These are phyloP conservation scores for Hanseniaspora meyeri DNA, from an alignment of 805 yeast genomes.

Conservation along the genomic window DNA sequence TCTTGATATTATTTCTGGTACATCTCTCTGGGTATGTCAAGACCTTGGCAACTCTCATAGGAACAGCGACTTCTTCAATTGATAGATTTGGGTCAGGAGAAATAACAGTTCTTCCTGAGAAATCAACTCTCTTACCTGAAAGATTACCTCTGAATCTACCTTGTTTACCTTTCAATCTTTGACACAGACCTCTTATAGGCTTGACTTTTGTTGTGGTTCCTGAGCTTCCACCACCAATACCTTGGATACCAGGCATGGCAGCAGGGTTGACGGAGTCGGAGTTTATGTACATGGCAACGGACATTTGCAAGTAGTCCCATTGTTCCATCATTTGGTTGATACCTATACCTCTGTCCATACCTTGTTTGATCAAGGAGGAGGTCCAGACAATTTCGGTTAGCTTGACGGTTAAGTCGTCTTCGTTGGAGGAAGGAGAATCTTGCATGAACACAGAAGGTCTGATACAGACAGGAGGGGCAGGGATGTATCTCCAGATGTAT, in stretches of 20 bases:
- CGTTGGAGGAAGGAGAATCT: slow-evolving; percentile 79
- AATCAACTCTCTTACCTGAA: slow-evolving; percentile 97
- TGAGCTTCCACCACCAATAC: slow-evolving; percentile 33
- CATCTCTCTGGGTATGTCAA: slow-evolving; percentile 93
- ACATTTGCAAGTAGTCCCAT: slow-evolving; percentile 93
- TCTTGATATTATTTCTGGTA: slow-evolving; percentile 71
- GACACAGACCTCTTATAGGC: slow-evolving; percentile 88
- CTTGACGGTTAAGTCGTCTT: slow-evolving; percentile 93
- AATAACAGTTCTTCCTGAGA: slow-evolving; percentile 94
- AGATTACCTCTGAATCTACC: slow-evolving; percentile 97
- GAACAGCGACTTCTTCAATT: slow-evolving; percentile 96
- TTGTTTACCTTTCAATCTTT: slow-evolving; percentile 93
- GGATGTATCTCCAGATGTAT: slow-evolving; percentile 92
- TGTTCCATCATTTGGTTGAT: slow-evolving; percentile 93
- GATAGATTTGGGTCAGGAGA: slow-evolving; percentile 95
- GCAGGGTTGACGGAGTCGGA: slow-evolving; percentile 85
- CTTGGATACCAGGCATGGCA: slow-evolving; percentile 53
- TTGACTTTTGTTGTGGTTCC: slow-evolving; percentile 35
- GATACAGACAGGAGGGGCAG: slow-evolving; percentile 98
- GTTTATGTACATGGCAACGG: slow-evolving; percentile 94
- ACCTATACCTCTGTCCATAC: slow-evolving; percentile 87
- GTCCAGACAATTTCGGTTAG: slow-evolving; percentile 95
- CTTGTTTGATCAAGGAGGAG: slow-evolving; percentile 84
- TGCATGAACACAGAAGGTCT: slow-evolving; percentile 94
- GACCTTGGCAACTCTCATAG: slow-evolving; percentile 90